Evolutionary conservation across 176 grass and related monocot species (phyloP).

Genomic region (Lolium perenne): DNA sequence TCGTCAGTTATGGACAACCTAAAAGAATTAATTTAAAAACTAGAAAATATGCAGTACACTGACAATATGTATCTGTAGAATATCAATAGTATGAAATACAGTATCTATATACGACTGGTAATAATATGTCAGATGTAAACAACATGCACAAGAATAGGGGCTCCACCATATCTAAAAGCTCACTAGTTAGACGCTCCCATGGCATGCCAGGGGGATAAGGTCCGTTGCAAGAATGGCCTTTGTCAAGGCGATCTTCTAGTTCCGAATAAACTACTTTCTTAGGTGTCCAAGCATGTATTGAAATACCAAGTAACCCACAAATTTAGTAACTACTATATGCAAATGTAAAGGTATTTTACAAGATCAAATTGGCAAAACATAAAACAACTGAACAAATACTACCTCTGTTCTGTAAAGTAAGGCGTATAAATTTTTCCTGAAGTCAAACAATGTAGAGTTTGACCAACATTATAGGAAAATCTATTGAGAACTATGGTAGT

Average conservation of each 20-base stretch:
- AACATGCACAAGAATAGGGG: constrained; percentile 25
- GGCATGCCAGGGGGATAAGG: neutral
- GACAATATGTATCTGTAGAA: neutral
- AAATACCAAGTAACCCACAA: neutral
- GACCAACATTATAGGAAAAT: too few relatives aligned
- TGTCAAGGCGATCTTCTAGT: neutral
- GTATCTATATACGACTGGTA: neutral
- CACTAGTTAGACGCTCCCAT: neutral
- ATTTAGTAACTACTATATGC: neutral
- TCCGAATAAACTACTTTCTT: neutral
- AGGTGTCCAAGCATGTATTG: neutral
- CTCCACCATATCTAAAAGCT: neutral
- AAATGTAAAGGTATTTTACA: neutral
- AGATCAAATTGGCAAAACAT: neutral
- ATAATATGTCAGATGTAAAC: constrained; percentile 1
- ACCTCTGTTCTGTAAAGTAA: too few relatives aligned
- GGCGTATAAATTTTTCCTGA: neutral
- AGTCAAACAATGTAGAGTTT: too few relatives aligned
- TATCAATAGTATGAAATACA: neutral
- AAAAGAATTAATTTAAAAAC: neutral
- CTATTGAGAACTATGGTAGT: too few relatives aligned
- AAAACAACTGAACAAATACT: neutral
- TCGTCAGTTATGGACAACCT: neutral
- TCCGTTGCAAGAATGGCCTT: neutral
- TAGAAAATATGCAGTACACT: neutral